Evolutionary conservation across 495 filamentous ascomycete species (phyloP), one percentile per base, ranked within the genome.

Genomic region (Baudoinia panamericana): DNA sequence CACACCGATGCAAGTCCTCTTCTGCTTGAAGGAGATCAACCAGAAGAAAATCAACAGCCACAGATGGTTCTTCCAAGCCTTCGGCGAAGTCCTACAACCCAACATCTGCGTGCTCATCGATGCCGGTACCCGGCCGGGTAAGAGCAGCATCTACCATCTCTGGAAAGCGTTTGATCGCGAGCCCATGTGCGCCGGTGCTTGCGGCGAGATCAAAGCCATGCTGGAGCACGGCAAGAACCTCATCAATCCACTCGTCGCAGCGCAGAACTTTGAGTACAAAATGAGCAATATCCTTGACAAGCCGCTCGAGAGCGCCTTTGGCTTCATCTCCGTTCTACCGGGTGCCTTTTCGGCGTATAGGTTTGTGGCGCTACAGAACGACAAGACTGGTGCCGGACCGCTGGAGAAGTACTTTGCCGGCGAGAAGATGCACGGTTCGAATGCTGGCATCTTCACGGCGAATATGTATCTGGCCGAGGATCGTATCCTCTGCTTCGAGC

Each of bases 11-110:
- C 92, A 99, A 62, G 81, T 99, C 72, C 75, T 99, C 0, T 99
- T 99, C 69, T 99, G 92, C 56, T 60, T 99, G 48, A 99, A 99
- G 69, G 92, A 99, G 60, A 93, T 95, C 70, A 99, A 99, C 56
- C 86, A 94, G 68, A 99, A 99, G 69, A 99, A 99, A 67, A 96
- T 99, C 71, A 99, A 99, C 57, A 95, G 88, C 1, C 92, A 99
- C 57, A 68, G 92, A 51, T 99, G 92, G 92, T 95, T 96, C 66
- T 96, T 99, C 73, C 81, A 94, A 55, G 92, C 88, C 0, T 99
- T 99, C 59, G 92, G 92, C 36, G 72, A 73, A 28, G 82, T 96
- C 8, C 63, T 99, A 15, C 77, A 99, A 31, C 92, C 92, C 9
- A 96, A 95, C 50, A 88, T 96, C 41, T 96, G 92, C 55, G 85